Conservation (phyloP, 176 grass and related monocot species). For the Aegilops sharonensis region DNA sequence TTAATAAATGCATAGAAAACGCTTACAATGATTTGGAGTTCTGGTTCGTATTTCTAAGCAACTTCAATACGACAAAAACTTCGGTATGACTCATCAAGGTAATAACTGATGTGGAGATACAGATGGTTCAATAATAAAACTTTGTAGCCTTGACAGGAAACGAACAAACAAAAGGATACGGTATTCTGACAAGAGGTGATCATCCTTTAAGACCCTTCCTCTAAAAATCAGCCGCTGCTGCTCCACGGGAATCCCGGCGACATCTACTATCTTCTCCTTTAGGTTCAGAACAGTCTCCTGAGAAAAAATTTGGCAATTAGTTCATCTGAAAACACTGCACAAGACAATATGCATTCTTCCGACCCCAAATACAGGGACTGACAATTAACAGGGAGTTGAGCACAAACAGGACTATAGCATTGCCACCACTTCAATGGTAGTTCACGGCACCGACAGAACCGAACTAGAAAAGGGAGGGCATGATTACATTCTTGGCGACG, state of each 20-base stretch:
- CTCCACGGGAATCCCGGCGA: conserved; percentile 63
- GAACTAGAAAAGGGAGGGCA: not conserved
- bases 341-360: not conserved
- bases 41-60: not conserved
- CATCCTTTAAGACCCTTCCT: conserved; percentile 89
- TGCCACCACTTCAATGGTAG: not conserved
- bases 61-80: not conserved
- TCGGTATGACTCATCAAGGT: not conserved
- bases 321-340: not conserved
- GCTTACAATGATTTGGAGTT: not conserved
- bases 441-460: not conserved
- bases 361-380: not conserved
- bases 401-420: not conserved
- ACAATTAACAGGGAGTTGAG: not conserved
- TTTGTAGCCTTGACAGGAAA: not conserved
- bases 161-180: conserved; percentile 62
- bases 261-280: conserved; percentile 68
- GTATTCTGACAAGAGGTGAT: conserved; percentile 80
- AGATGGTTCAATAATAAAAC: not conserved
- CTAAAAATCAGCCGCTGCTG: conserved; percentile 88
- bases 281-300: conserved; percentile 59
- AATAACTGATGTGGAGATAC: not conserved
- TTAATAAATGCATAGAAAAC: not conserved
- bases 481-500: conserved; percentile 61
- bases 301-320: conserved; percentile 10